Evolutionary conservation across 2,329 filamentous ascomycete genomes (phyloP).

Genomic region (Cytospora piceicola): DNA sequence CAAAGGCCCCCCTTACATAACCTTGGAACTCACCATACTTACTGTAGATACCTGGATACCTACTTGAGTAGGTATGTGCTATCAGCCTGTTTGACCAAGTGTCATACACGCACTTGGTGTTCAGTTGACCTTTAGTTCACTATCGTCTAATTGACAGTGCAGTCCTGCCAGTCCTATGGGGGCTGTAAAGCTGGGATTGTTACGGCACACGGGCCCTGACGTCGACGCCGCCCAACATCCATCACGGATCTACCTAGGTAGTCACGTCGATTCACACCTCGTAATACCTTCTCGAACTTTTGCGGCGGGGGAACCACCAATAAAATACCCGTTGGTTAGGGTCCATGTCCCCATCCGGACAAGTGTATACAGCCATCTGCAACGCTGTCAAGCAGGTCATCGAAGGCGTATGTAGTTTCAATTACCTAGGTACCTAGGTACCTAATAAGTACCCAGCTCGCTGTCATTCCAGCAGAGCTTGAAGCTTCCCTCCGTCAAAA

Average conservation of each 20-base stretch:
- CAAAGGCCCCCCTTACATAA: not conserved
- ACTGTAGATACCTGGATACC: no score
- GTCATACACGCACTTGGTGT: no score
- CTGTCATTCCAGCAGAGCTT: no score
- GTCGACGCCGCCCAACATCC: constrained; percentile 7
- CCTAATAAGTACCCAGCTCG: no score
- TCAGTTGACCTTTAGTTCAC: not conserved
- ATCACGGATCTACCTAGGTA: no score
- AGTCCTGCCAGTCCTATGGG: not conserved
- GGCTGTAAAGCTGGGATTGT: not conserved
- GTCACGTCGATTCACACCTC: not conserved
- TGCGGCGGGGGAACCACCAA: not conserved
- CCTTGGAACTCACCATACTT: not conserved
- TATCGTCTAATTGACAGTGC: not conserved
- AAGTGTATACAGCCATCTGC: not conserved
- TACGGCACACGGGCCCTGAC: constrained; percentile 21
- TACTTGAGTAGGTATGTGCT: not conserved
- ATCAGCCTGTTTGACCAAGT: no score
- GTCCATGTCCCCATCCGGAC: not conserved
- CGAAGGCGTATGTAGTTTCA: no score
- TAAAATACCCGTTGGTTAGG: not conserved
- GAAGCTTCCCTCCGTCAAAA: no score
- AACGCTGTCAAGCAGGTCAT: no score
- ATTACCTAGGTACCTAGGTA: no score
- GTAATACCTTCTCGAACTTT: not conserved